Conservation (phyloP, 108 stramenopile genomes). For the Mediolabrus comicus region DNA sequence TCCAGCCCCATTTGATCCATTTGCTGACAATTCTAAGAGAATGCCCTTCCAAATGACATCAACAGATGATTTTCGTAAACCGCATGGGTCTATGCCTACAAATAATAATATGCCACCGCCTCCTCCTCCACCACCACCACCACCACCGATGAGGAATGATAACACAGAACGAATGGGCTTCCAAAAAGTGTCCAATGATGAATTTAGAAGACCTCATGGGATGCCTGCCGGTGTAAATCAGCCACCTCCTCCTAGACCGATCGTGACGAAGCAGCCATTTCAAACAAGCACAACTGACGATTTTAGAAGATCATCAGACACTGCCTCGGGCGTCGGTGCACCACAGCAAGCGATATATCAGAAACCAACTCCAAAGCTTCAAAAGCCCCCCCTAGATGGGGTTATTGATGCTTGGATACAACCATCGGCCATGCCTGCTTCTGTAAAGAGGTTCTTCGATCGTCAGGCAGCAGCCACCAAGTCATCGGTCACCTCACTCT, state of each 20-base stretch:
- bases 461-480: not conserved
- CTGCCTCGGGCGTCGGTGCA: slow-evolving; percentile 1
- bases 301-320: slow-evolving; percentile 16
- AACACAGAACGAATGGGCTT: slow-evolving; percentile 10
- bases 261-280: slow-evolving; percentile 14
- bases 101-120: not conserved
- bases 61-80: slow-evolving; percentile 21
- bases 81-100: slow-evolving; percentile 1
- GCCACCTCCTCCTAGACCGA: not conserved
- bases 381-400: too few species aligned
- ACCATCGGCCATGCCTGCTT: not conserved
- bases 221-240: not conserved
- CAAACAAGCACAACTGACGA: slow-evolving; percentile 25
- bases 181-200: slow-evolving; percentile 11
- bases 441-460: not conserved
- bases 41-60: slow-evolving; percentile 5
- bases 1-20: not conserved
- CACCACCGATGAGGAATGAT: not conserved
- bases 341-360: slow-evolving; percentile 5
- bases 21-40: not conserved
- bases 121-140: not conserved
- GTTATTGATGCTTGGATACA: slow-evolving; percentile 6
- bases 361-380: not conserved
- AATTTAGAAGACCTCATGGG: slow-evolving; percentile 20
- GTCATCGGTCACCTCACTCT: not conserved